phyloP scores from a whole-genome alignment of 108 stramenopile species.

The Skeletonema costatum region DNA sequence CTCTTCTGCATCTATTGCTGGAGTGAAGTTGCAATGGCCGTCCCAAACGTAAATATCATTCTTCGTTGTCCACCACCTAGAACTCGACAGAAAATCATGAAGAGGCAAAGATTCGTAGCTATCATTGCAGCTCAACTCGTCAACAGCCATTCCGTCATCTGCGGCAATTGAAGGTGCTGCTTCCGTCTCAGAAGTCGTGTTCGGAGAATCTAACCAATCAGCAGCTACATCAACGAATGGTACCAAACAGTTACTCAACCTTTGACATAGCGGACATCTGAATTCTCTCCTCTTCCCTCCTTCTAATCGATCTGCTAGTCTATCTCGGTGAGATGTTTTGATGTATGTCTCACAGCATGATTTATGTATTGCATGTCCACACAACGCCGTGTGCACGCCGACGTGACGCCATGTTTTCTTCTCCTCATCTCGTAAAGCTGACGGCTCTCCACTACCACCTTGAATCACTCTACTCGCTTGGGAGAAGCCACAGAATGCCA shows the following conservation, averaged over 20 bases:
- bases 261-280: slow-evolving; percentile 81
- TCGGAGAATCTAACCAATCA: slow-evolving; percentile 69
- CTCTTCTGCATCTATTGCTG: slow-evolving; percentile 4
- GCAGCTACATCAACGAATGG: slow-evolving; percentile 87
- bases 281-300: slow-evolving; percentile 73
- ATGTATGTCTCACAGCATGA: slow-evolving; percentile 85
- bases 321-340: slow-evolving; percentile 68
- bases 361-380: slow-evolving; percentile 88
- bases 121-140: slow-evolving; percentile 4
- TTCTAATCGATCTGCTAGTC: slow-evolving; percentile 39
- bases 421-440: slow-evolving; percentile 14
- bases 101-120: slow-evolving; percentile 19
- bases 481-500: slow-evolving; percentile 82
- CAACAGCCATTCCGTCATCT: slow-evolving; percentile 8
- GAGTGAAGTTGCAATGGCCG: slow-evolving; percentile 70
- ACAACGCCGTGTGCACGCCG: slow-evolving; percentile 78
- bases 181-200: not conserved
- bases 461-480: slow-evolving; percentile 84
- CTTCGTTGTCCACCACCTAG: slow-evolving; percentile 77
- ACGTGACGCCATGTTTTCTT: slow-evolving; percentile 58
- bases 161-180: too few relatives aligned
- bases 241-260: slow-evolving; percentile 80
- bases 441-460: slow-evolving; percentile 72
- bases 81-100: slow-evolving; percentile 59
- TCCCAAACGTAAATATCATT: slow-evolving; percentile 71